A percentile compares a stretch with the other conserved stretches of the same genome.
phyloP scores from a whole-genome alignment of 768 basidiomycete genomes.

The Favolaschia claudopus region DNA sequence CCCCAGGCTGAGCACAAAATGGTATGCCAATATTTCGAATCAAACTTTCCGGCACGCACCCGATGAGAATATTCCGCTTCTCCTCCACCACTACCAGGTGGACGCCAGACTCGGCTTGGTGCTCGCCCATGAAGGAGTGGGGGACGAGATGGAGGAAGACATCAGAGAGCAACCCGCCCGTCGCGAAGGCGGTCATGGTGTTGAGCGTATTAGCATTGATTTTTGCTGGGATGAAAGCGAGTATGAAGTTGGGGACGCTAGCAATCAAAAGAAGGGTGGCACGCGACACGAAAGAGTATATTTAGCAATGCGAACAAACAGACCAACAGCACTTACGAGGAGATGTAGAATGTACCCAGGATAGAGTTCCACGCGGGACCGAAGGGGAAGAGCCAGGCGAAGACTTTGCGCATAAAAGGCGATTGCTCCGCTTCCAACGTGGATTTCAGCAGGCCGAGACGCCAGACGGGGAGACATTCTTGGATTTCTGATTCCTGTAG shows the following conservation, averaged over 20 bases:
- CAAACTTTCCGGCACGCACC: constrained; percentile 56
- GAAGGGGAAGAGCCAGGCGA: constrained; percentile 86
- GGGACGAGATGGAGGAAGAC: constrained; percentile 93
- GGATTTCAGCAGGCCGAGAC: constrained; percentile 65
- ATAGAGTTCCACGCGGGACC: constrained; percentile 91
- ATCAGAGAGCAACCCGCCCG: constrained; percentile 91
- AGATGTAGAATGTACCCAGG: constrained; percentile 94
- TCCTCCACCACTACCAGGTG: constrained; percentile 88
- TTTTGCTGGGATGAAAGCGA: constrained; percentile 91
- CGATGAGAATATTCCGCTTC: constrained; percentile 89
- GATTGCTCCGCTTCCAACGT: constrained; percentile 70
- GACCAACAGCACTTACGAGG: constrained; percentile 68
- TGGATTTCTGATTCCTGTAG: constrained; percentile 11
- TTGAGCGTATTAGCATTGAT: constrained; percentile 87
- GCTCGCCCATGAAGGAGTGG: constrained; percentile 91
- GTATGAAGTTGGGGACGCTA: constrained; percentile 93
- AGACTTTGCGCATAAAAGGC: constrained; percentile 80
- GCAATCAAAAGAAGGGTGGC: constrained; percentile 24
- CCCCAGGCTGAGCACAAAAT: constrained; percentile 57
- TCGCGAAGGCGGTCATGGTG: constrained; percentile 95
- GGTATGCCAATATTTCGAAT: neutral
- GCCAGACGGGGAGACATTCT: constrained; percentile 23
- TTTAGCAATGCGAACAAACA: constrained; percentile 6
- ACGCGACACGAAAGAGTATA: constrained; percentile 18
- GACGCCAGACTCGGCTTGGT: constrained; percentile 67